Base-by-base conservation (phyloP, 768 basidiomycete species). In the Lactarius evosmus region DNA sequence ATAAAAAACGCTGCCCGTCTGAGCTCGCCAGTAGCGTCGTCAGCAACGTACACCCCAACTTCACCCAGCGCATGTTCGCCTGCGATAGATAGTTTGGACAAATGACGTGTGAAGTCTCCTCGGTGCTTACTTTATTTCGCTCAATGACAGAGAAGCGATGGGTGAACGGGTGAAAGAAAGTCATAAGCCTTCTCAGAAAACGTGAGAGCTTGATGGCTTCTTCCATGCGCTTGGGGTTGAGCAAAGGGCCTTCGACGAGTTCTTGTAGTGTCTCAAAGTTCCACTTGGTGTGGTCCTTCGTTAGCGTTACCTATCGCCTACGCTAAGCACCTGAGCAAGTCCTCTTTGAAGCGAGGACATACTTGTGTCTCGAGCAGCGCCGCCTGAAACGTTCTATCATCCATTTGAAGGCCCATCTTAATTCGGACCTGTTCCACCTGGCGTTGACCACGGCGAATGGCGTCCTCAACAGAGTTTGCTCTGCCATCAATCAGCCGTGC, bases 201-300 rank as follows among this genome's bases (percentile, higher is more conserved):
- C 91, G 86, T 14, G 91, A 88, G 16, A 88, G 93, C 72, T 88
- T 90, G 71, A 96, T 91, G 3, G 93, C 93, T 75, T 99, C 97
- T 71, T 99, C 96, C 73, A 98, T 82, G 40, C 97, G 81, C 72
- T 92, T 92, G 2, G 93, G 87, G 70, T 95, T 96, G 53, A 95
- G 79, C 61, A 99, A 76, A 2, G 96, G 94, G 0, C 97, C 97
- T 69, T 98, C 94, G 32, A 98, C 82, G 9, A 98, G 78, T 44
- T 95, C 94, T 68, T 91, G 85, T 58, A 98, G 78, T 22, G 86
- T 83, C 12, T 98, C 95, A 72, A 89, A 93, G 69, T 90, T 91
- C 97, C 97, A 99, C 69, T 91, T 94, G 6, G 84, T 83, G 66
- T 91, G 85, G 68, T 98, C 95, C 71, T 93, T 95, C 11, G 87